phyloP scores from a whole-genome alignment of 345 rosid genomes.

The Eucalyptus microcorys region DNA sequence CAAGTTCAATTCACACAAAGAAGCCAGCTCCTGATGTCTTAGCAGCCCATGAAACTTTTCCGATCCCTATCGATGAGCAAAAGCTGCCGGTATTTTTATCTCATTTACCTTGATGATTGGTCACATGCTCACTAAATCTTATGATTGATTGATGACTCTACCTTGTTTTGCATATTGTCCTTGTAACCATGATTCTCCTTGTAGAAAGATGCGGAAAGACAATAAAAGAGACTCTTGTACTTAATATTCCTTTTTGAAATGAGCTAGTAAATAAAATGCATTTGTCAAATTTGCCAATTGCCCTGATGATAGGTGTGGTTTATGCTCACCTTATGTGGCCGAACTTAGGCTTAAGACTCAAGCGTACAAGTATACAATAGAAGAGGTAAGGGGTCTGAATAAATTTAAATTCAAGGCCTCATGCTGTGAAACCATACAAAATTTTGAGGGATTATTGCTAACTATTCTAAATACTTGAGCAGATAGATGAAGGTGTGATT shows the following conservation, averaged over 20 bases:
- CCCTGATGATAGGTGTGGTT: neutral
- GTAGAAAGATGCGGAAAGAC: neutral
- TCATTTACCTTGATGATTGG: neutral
- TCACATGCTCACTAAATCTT: neutral
- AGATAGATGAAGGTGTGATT: neutral
- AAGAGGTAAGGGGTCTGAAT: neutral
- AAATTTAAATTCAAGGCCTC: neutral
- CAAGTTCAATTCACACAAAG: constrained; percentile 46
- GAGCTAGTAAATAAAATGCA: neutral
- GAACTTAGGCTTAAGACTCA: neutral
- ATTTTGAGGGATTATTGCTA: neutral
- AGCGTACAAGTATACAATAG: neutral
- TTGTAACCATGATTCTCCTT: neutral
- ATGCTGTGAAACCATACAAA: neutral
- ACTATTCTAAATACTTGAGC: neutral
- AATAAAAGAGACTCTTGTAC: neutral
- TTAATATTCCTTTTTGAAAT: neutral
- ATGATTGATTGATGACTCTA: neutral
- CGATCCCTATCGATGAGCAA: constrained; percentile 33
- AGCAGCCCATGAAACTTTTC: constrained; percentile 47
- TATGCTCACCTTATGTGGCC: neutral
- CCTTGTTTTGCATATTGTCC: neutral
- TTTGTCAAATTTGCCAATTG: neutral
- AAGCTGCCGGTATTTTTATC: constrained; percentile 26
- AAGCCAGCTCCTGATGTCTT: constrained; percentile 38